Evolutionary conservation across 78 protist species (phyloP).

Genomic region (Acrasis kona): DNA sequence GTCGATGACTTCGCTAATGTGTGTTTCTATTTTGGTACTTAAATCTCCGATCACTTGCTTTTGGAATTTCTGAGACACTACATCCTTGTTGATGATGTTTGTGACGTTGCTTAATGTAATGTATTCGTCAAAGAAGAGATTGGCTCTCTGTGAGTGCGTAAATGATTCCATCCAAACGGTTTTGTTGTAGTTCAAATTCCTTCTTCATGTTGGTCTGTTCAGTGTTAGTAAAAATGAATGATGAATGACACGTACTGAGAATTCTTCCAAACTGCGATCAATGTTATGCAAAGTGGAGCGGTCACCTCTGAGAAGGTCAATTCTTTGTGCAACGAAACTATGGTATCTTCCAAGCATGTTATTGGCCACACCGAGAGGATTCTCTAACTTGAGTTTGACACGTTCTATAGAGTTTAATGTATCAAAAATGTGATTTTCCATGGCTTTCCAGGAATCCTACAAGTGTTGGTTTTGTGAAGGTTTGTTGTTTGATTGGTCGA

Average conservation of each 20-base stretch:
- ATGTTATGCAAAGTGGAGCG: too few relatives aligned
- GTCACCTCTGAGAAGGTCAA: too few relatives aligned
- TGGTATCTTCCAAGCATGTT: too few relatives aligned
- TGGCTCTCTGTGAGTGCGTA: conserved; percentile 35
- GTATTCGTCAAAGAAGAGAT: conserved; percentile 34
- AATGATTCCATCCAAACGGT: conserved; percentile 35
- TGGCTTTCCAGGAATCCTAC: too few relatives aligned
- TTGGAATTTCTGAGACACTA: conserved; percentile 23
- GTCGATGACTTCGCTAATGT: conserved; percentile 34
- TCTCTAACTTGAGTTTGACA: conserved; percentile 29
- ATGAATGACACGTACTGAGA: too few relatives aligned
- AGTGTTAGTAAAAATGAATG: too few relatives aligned
- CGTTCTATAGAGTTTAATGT: conserved; percentile 38
- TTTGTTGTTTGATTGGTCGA: too few relatives aligned
- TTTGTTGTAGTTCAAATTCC: too few relatives aligned
- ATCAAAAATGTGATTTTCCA: conserved; percentile 36
- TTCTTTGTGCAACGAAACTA: too few relatives aligned
- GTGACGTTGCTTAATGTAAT: conserved; percentile 17
- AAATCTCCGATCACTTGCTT: conserved; percentile 18
- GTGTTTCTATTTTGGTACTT: conserved; percentile 23
- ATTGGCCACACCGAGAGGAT: conserved; percentile 51
- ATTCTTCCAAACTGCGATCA: too few relatives aligned
- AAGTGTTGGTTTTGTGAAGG: too few relatives aligned
- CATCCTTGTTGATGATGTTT: not conserved
- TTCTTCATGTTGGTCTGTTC: too few relatives aligned